A percentile compares a stretch with the other conserved stretches of the same genome.
Evolutionary conservation across 768 basidiomycete genomes (phyloP).

Genomic region (Daedaleopsis sinensis): DNA sequence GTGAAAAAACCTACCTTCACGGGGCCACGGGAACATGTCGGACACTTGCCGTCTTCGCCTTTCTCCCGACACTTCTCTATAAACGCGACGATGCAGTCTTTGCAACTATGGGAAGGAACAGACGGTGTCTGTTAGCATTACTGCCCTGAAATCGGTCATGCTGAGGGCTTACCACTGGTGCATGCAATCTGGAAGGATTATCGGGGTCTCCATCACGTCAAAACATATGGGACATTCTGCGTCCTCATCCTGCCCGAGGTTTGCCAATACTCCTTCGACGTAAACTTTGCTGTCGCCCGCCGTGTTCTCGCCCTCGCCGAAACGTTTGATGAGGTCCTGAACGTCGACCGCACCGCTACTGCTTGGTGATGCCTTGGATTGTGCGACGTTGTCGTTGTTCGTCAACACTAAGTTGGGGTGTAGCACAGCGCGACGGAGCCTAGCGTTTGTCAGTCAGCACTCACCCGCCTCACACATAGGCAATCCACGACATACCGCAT

Average conservation of each 20-base stretch:
- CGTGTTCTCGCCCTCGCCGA: slow-evolving; percentile 43
- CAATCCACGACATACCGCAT: slow-evolving; percentile 66
- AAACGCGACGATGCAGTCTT: slow-evolving; percentile 83
- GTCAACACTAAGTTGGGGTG: slow-evolving; percentile 85
- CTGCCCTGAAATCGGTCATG: too few species aligned
- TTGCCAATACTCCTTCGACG: slow-evolving; percentile 66
- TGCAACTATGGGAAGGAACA: slow-evolving; percentile 58
- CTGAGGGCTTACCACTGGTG: slow-evolving; percentile 64
- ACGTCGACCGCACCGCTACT: slow-evolving; percentile 54
- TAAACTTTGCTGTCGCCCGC: slow-evolving; percentile 44
- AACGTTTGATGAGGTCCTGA: slow-evolving; percentile 58
- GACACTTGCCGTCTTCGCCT: slow-evolving; percentile 74
- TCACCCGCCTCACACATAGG: neutral
- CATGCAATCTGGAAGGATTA: slow-evolving; percentile 74
- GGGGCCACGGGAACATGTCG: slow-evolving; percentile 75
- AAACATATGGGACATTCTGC: slow-evolving; percentile 83
- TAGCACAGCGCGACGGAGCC: slow-evolving; percentile 88
- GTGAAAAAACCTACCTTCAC: slow-evolving; percentile 48
- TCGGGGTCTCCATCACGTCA: slow-evolving; percentile 72
- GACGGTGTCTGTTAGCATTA: neutral
- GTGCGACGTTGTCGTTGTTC: slow-evolving; percentile 43
- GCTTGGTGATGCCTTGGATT: slow-evolving; percentile 32
- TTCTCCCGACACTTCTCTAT: slow-evolving; percentile 70
- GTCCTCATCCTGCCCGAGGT: slow-evolving; percentile 47
- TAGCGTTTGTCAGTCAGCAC: slow-evolving; percentile 31